Base-by-base conservation (phyloP, 495 filamentous ascomycete genomes). In the Aspergillus incahuasiensis region DNA sequence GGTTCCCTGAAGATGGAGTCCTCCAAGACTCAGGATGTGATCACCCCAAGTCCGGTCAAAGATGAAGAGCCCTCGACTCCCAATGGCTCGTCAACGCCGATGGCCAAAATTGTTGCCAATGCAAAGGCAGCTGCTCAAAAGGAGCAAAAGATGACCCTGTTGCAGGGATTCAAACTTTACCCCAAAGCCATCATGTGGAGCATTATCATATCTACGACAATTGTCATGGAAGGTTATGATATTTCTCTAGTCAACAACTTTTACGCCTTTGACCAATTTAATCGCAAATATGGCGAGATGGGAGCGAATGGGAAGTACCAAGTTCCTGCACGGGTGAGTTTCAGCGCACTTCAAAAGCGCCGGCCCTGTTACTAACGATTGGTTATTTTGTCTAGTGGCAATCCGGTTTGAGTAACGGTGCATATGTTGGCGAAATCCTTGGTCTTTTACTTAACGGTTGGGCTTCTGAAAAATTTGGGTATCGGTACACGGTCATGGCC, bases 381-480 rank as follows among this genome's bases (percentile, higher is more conserved):
- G 16, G 30, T 38, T 32, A 50, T 34, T 15, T 42, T 38, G 9
- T 20, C 13, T 65, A 83, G 55, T 92, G 89, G 89, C 87, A 91
- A 72, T 73, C 88, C 7, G 88, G 86, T 53, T 72, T 92, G 35
- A 87, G 83, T 56, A 91, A 91, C 63, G 88, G 78, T 52, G 79
- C 75, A 7, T 71, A 73, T 32, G 74, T 78, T 55, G 88, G 88
- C 19, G 87, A 90, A 69, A 84, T 91, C 40, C 84, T 92, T 58
- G 88, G 88, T 54, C 74, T 92, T 5, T 70, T 89, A 51, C 81
- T 90, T 68, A 91, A 90, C 63, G 88, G 88, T 50, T 87, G 74
- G 71, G 81, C 87, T 19, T 89, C 86, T 19, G 88, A 92, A 59
- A 76, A 80, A 1, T 88, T 89, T 58, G 88, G 88, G 28, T 91